phyloP scores from a whole-genome alignment of 768 basidiomycete species.

The Boletus insuetus region DNA sequence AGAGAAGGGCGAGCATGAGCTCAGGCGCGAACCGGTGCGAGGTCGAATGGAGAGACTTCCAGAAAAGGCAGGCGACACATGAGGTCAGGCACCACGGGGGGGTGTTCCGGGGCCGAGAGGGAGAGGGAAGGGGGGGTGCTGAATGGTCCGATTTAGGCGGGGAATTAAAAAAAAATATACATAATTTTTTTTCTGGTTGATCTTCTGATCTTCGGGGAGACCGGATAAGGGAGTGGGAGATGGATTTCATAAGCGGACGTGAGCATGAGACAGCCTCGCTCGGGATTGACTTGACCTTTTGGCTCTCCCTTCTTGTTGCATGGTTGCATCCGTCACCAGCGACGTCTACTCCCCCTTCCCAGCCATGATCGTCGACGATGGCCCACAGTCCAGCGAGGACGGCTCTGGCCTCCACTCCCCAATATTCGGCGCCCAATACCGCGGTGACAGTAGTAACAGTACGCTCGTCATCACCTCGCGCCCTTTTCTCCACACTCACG shows the following conservation, averaged over 20 bases:
- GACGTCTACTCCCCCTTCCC: slow-evolving; percentile 60
- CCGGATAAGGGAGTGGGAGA: slow-evolving; percentile 27
- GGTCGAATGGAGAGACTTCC: neutral
- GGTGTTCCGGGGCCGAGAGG: slow-evolving; percentile 21
- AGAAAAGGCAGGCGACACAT: slow-evolving; percentile 11
- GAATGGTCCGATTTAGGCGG: slow-evolving; percentile 27
- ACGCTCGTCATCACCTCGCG: slow-evolving; percentile 44
- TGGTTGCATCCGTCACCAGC: slow-evolving; percentile 56
- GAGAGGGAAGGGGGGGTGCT: too few relatives aligned
- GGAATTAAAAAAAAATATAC: slow-evolving; percentile 10
- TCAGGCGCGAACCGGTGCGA: neutral
- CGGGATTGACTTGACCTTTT: slow-evolving; percentile 32
- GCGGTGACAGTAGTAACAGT: slow-evolving; percentile 45
- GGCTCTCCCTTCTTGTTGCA: slow-evolving; percentile 30
- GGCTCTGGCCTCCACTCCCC: slow-evolving; percentile 76
- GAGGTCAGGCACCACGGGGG: slow-evolving; percentile 33
- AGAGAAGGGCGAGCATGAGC: slow-evolving; percentile 29
- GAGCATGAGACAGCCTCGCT: slow-evolving; percentile 45
- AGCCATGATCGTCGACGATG: slow-evolving; percentile 57
- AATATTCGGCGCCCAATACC: slow-evolving; percentile 51
- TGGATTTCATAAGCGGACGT: slow-evolving; percentile 40
- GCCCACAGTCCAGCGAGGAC: slow-evolving; percentile 71
- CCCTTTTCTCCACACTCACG: slow-evolving; percentile 41
- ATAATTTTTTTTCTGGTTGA: slow-evolving; percentile 10
- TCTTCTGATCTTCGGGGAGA: slow-evolving; percentile 33